Evolutionary conservation across 306 rosid genomes (phyloP), one percentile per base, ranked within the genome.

Genomic region (Begonia fuchsioides): DNA sequence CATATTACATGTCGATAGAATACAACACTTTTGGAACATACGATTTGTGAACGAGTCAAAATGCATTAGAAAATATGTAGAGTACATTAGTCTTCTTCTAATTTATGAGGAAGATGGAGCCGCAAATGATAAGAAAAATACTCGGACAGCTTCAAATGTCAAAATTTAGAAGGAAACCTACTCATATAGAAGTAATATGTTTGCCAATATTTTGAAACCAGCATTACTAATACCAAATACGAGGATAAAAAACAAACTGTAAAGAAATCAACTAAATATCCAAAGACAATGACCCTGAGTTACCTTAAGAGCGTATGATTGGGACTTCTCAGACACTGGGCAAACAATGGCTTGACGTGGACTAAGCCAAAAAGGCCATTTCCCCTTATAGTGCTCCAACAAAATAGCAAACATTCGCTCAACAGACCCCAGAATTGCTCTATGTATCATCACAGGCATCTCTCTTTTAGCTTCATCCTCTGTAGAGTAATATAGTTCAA

Each of bases 281-380:
- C 1, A 14, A n/a, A 6, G 5, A 14, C 47, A 18, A 8, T 17
- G 45, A 26, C 16, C 38, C 50, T 6, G 40, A 59, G 45, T 39
- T 73, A 83, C 93, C 97, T 68, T 43, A 11, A 72, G 49, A 13
- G 95, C 93, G 44, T 83, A 88, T 15, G 86, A 50, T 64, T 81
- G 80, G 57, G 95, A 83, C 64, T 83, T 84, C 63, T 81, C 93
- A 1, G 96, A 83, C 64, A 88, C 93, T 0, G 95, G 93, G 72
- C 96, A 88, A 44, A 88, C 75, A 75, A 88, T 81, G 1, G 93
- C 84, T 70, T 88, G 96, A 47, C 93, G 96, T 50, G 96, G 95
- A 75, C 95, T 88, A 50, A 88, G 95, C 95, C 96, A 88, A 65
- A 88, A 81, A 51, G 96, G 96, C 95, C 96, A 88, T 67, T 83